A percentile compares a stretch with the other conserved stretches of the same genome.
These are phyloP conservation scores for Colletotrichum graminicola DNA, from an alignment of 2,329 filamentous ascomycete species.

Conservation along the genomic window DNA sequence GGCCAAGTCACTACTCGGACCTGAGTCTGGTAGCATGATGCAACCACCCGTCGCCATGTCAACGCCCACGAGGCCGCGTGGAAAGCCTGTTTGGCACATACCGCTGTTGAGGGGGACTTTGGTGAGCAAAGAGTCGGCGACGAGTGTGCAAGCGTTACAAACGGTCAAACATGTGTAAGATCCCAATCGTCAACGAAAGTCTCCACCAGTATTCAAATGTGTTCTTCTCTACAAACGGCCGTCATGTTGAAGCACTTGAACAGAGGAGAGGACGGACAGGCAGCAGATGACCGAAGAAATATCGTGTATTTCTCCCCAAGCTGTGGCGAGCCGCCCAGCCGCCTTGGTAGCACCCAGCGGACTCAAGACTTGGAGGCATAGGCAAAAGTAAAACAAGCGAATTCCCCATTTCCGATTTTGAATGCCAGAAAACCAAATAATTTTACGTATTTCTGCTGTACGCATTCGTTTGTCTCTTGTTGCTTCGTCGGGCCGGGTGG, in stretches of 20 bases:
- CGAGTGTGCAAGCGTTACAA: background rate
- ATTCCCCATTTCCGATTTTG: slow-evolving; percentile 38
- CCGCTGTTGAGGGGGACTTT: background rate
- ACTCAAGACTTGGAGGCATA: slow-evolving; percentile 22
- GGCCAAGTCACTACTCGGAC: background rate
- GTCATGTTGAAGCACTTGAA: background rate
- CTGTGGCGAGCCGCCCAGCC: background rate
- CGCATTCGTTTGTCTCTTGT: slow-evolving; percentile 40
- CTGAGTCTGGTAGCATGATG: background rate
- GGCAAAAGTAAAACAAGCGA: slow-evolving; percentile 17
- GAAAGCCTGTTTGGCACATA: background rate
- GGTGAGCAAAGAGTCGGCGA: background rate
- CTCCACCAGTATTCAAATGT: background rate
- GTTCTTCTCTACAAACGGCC: background rate
- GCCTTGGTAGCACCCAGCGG: background rate
- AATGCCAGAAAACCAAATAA: slow-evolving; percentile 39
- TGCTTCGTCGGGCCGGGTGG: slow-evolving; percentile 21
- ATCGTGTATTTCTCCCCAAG: slow-evolving; percentile 22
- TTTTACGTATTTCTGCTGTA: slow-evolving; percentile 40
- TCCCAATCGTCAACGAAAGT: background rate
- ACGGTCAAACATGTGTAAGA: background rate
- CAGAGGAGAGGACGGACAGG: no score
- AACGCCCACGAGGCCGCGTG: background rate
- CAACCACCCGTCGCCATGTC: background rate
- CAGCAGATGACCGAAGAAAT: slow-evolving; percentile 12